These are phyloP conservation scores for Hansenula sp. DNA, from an alignment of 1,139 yeast species.

Conservation along the genomic window DNA sequence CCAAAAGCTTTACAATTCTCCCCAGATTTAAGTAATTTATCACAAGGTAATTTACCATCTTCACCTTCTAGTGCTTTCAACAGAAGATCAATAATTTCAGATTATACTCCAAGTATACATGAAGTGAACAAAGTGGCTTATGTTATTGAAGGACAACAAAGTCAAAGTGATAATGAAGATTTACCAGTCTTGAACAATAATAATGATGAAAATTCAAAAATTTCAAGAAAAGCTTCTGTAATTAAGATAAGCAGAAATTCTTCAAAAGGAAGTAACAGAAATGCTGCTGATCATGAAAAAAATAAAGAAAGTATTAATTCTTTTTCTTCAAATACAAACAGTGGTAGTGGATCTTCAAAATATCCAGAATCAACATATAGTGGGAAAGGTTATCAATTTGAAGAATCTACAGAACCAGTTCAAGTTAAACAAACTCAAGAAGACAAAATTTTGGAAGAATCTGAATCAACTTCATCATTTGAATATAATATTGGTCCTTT, in stretches of 20 bases:
- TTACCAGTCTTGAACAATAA: neutral
- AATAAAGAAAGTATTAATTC: slow-evolving; percentile 7
- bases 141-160: slow-evolving; percentile 25
- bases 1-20: neutral
- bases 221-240: slow-evolving; percentile 13
- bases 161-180: neutral
- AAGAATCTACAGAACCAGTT: neutral
- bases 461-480: slow-evolving; percentile 9
- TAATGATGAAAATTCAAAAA: neutral
- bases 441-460: neutral
- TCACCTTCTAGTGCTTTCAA: slow-evolving; percentile 15
- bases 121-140: slow-evolving; percentile 39
- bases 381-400: neutral
- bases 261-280: slow-evolving; percentile 1
- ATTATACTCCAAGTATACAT: slow-evolving; percentile 41
- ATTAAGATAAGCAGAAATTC: slow-evolving; percentile 13
- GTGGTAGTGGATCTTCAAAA: slow-evolving; percentile 10
- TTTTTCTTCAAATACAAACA: neutral
- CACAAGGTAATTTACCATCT: neutral
- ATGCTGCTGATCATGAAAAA: slow-evolving; percentile 2
- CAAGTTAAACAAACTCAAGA: neutral
- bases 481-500: slow-evolving; percentile 20
- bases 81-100: slow-evolving; percentile 37
- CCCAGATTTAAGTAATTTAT: neutral
- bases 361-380: slow-evolving; percentile 10